A percentile compares a stretch with the other conserved stretches of the same genome.
Conservation (phyloP, 148 eudicot genomes). For the Cornus kousa region DNA sequence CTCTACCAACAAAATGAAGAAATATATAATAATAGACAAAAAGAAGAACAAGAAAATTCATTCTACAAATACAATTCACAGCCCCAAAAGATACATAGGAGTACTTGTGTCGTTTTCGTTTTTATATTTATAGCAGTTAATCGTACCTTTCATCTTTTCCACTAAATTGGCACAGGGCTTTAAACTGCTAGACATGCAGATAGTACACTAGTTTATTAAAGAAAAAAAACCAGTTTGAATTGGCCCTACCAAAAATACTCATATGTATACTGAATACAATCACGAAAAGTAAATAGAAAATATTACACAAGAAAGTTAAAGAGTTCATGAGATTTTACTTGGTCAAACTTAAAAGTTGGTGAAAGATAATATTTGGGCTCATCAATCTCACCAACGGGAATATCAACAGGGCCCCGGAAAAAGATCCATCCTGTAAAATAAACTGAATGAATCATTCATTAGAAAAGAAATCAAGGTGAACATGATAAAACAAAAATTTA, state of each 20-base stretch:
- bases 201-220: neutral
- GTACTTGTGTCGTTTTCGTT: too few species aligned
- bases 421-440: slow-evolving; percentile 84
- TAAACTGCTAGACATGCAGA: too few species aligned
- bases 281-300: neutral
- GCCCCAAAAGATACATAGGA: too few species aligned
- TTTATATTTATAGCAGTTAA: too few species aligned
- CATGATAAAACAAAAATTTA: neutral
- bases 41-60: too few species aligned
- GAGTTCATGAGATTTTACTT: slow-evolving; percentile 44
- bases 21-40: too few species aligned
- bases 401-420: slow-evolving; percentile 92
- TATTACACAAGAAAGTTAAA: neutral
- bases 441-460: slow-evolving; percentile 4
- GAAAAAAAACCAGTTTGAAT: neutral
- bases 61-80: too few species aligned
- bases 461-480: neutral
- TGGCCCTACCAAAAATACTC: neutral
- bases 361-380: slow-evolving; percentile 70
- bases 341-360: slow-evolving; percentile 89
- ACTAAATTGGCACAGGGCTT: too few species aligned
- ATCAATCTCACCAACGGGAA: slow-evolving; percentile 71
- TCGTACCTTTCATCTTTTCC: too few species aligned
- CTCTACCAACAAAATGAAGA: too few species aligned
- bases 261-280: neutral